Base-by-base conservation (phyloP, 768 basidiomycete genomes). In the Calocybe cyanea region DNA sequence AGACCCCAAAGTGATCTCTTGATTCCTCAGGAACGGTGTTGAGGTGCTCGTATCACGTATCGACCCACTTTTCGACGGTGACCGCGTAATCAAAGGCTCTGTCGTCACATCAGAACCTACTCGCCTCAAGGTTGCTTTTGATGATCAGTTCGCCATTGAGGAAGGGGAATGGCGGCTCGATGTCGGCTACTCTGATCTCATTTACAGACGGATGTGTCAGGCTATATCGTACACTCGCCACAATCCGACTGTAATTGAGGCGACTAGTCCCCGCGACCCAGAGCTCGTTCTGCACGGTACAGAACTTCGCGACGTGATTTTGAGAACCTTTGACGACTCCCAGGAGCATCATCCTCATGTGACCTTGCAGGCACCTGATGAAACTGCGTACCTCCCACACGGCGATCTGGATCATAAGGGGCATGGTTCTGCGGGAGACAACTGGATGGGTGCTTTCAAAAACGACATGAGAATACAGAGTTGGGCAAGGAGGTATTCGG, bases 391-490 rank as follows among this genome's bases (percentile, higher is more conserved):
- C 41, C 64, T 68, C 25, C 50, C 65, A 2, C 65, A 63, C 38
- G 65, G 65, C 24, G 64, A 52, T 6, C 59, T 73, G 34, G 73
- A 70, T 34, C 73, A 72, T 47, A 57, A 53, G 2, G 35, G 50
- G 41, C 49, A 40, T 30, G 46, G 48, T 19, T 30, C 31, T 18
- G 13, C 45, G 18, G 50, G 49, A 38, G 19, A 43, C 11, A 43
- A 53, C 17, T 61, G 61, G 18, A 46, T 53, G 21, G 81, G 83
- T 13, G 70, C 78, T 8, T 86, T 95, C 63, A 72, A 70, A 48
- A 70, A 83, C 18, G 83, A 96, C 57, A 76, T 84, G 66, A 69
- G 80, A 36, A 86, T 96, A 31, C 78, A 80, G 51, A 89, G 84
- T 55, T 95, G 93, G 93, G 84, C 81, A 7, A 66, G 66, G 46